Conservation (phyloP, 257 asterid species). For the Phtheirospermum japonicum region DNA sequence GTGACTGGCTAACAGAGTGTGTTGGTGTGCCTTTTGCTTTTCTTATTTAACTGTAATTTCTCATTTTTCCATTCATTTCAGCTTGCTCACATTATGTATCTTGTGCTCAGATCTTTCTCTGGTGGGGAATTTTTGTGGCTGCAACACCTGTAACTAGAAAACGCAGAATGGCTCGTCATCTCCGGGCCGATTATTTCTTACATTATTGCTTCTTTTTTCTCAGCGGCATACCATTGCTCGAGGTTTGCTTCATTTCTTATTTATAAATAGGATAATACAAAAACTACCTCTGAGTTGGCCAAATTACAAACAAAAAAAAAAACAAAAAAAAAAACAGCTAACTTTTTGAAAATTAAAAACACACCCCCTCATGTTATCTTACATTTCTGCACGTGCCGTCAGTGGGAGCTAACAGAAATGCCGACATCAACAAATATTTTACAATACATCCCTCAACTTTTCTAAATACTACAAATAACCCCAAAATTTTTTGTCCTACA, state of each 20-base stretch:
- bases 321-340: no score
- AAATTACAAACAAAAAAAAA: no score
- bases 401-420: no score
- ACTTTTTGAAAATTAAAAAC: no score
- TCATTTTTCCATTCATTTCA: neutral
- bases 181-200: conserved; percentile 79
- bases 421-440: no score
- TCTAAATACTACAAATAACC: no score
- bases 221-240: conserved; percentile 91
- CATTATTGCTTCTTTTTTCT: conserved; percentile 74
- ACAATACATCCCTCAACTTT: no score
- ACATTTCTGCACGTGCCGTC: no score
- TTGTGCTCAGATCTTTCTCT: conserved; percentile 67
- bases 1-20: neutral
- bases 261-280: no score
- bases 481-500: no score
- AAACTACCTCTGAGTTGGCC: no score
- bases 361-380: no score
- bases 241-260: conserved; percentile 43
- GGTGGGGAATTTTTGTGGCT: conserved; percentile 98
- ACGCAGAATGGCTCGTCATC: conserved; percentile 85
- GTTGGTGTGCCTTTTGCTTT: neutral
- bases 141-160: conserved; percentile 76
- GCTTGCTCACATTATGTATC: conserved; percentile 5
- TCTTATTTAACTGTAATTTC: neutral